Base-by-base conservation (phyloP, 2,329 filamentous ascomycete genomes). In the Xylariaceae sp. region DNA sequence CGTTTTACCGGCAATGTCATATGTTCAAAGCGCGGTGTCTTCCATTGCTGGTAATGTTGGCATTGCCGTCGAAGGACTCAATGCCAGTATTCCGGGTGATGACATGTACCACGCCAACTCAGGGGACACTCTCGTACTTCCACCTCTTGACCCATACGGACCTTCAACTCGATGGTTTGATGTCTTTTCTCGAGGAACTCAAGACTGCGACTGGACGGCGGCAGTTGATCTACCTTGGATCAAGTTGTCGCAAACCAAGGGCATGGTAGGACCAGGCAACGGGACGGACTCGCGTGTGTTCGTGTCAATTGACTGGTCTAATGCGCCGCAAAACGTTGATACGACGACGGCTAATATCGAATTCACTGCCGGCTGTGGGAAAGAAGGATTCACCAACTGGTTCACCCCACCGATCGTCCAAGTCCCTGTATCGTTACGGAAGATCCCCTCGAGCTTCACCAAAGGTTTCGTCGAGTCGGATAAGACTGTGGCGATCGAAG, bases 31-130 rank as follows among this genome's bases (percentile, higher is more conserved):
- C 1, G 73, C 77, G 1, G 82, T 87, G 55, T 78, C 78, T 10
- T 80, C 81, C 4, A 74, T 88, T 4, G 80, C 82, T 0, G 87
- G 87, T 6, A 78, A 85, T 56, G 75, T 90, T 57, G 85, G 86
- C 18, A 75, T 90, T 50, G 76, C 82, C 0, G 78, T 88, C 1
- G 85, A 90, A 68, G 85, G 82, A 1, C 81, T 79, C 61, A 88
- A 88, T 63, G 87, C 84, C 0, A 84, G 83, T 0, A 81, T 89
- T 4, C 85, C 86, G 0, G 86, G 87, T 23, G 87, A 89, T 63
- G 85, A 88, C 71, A 77, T 74, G 60, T 88, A 78, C 71, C 86
- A 87, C 72, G 17, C 68, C 66, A 85, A 82, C 67, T 78, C 80
- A 4, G 78, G 76, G 49, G 78, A 79, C 62, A 79, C 75, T 2